Evolutionary conservation across 257 asterid species (phyloP).

Genomic region (Solanum arcanum): DNA sequence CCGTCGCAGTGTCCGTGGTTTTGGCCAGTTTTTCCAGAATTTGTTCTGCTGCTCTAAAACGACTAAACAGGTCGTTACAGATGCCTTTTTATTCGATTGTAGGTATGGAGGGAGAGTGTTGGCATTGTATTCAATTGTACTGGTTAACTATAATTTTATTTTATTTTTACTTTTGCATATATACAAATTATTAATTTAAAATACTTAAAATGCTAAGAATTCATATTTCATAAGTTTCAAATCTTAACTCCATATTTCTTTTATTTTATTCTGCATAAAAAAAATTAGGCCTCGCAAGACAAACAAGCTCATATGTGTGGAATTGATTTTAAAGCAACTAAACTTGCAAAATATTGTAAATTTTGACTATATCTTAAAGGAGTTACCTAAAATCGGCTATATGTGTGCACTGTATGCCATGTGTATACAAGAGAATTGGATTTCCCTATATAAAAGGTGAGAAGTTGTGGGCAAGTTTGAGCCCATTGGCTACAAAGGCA

Average conservation of each 20-base stretch:
- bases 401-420: background rate
- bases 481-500: background rate
- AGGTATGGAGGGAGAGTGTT: background rate
- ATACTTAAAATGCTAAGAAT: background rate
- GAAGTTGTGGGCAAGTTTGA: background rate
- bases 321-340: background rate
- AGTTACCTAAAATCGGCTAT: background rate
- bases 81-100: background rate
- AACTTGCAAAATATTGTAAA: background rate
- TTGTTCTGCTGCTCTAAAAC: too few relatives aligned
- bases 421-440: background rate
- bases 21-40: too few relatives aligned
- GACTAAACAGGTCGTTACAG: too few relatives aligned
- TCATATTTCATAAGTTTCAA: too few relatives aligned
- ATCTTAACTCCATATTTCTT: too few relatives aligned
- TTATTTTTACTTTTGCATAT: too few relatives aligned
- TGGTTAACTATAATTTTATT: too few relatives aligned
- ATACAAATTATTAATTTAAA: too few relatives aligned
- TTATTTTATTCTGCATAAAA: too few relatives aligned
- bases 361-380: background rate
- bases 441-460: too few relatives aligned
- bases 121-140: background rate
- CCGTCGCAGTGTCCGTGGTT: too few relatives aligned
- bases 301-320: background rate
- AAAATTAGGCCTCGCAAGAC: background rate